Percentiles rank a stretch among this genome's conserved stretches.
Evolutionary conservation across 73 alveolate genomes (phyloP).

Genomic region (Breviolum minutum): DNA sequence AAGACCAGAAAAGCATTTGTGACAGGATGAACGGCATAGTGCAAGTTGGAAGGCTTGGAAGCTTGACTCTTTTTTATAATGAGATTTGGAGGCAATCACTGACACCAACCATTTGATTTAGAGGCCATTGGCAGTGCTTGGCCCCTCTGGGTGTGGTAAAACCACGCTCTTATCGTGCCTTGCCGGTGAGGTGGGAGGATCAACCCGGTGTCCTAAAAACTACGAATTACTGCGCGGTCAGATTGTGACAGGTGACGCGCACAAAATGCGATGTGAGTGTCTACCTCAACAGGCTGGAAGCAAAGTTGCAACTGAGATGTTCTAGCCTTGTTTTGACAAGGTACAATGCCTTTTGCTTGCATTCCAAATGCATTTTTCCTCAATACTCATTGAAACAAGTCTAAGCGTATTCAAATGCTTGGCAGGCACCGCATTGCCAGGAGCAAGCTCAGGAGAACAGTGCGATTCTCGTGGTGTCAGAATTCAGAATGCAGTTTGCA

Average conservation of each 20-base stretch:
- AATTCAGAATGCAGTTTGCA: too few relatives aligned
- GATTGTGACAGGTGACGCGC: constrained; percentile 31
- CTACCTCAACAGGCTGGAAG: constrained; percentile 53
- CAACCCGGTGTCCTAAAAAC: neutral
- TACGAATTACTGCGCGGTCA: neutral
- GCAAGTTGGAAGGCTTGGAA: constrained; percentile 69
- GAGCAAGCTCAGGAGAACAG: constrained; percentile 68
- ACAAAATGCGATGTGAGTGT: constrained; percentile 46
- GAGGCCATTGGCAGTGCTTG: constrained; percentile 90
- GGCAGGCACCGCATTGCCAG: constrained; percentile 70
- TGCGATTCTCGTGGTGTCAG: neutral
- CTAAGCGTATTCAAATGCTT: neutral
- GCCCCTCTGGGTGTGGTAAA: constrained; percentile 89
- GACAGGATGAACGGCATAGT: constrained; percentile 72
- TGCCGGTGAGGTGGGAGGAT: constrained; percentile 58
- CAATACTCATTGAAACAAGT: too few relatives aligned
- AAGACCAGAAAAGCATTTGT: neutral
- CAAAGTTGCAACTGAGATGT: too few relatives aligned
- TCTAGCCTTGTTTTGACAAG: neutral
- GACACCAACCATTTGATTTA: neutral
- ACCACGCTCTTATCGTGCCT: constrained; percentile 87
- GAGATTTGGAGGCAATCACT: neutral
- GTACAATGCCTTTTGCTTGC: too few relatives aligned
- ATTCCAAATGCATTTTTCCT: neutral
- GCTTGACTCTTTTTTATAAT: neutral